Conservation (phyloP, 2,329 filamentous ascomycete genomes). For the Ophiostoma australiae region DNA sequence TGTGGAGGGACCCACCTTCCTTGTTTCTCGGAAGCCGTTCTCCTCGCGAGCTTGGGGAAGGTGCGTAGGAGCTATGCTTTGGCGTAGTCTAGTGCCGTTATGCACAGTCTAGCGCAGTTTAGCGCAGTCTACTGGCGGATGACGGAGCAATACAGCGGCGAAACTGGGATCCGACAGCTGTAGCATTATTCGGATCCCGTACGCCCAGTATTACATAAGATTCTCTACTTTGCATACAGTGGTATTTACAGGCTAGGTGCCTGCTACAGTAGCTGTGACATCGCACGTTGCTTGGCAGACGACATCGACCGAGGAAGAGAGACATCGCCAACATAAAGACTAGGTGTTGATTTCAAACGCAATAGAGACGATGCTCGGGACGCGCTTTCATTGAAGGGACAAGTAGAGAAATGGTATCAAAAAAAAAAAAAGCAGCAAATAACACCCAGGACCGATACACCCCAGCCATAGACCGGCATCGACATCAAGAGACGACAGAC, state of each 20-base stretch:
- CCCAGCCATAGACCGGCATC: neutral
- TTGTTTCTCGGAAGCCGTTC: neutral
- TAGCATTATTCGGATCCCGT: no score
- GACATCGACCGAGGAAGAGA: no score
- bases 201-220: no score
- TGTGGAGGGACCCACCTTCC: slow-evolving; percentile 11
- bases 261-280: neutral
- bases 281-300: neutral
- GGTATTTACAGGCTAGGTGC: no score
- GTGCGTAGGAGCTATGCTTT: neutral
- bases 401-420: neutral
- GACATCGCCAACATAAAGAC: no score
- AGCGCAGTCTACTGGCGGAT: neutral
- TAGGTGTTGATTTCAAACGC: no score
- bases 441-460: neutral
- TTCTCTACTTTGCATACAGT: no score
- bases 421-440: neutral
- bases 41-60: slow-evolving; percentile 11
- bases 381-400: neutral
- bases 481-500: neutral
- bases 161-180: neutral
- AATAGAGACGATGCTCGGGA: no score
- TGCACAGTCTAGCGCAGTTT: neutral
- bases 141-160: neutral
- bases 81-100: neutral